Percentiles rank a stretch among this genome's conserved stretches.
phyloP scores from a whole-genome alignment of 305 asterid genomes.

The Fraxinus dipetala region DNA sequence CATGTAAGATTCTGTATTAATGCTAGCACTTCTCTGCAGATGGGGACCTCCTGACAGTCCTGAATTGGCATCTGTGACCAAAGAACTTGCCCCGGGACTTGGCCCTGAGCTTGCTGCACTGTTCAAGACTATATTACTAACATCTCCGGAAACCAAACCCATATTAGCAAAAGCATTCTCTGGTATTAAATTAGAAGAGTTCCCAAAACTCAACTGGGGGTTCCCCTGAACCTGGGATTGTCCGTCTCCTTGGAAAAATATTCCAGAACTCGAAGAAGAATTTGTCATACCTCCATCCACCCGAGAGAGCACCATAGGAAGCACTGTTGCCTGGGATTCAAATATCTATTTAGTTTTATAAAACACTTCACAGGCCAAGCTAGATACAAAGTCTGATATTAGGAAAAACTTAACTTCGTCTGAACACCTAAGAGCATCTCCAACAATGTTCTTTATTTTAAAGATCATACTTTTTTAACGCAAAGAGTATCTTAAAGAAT shows the following conservation, averaged over 20 bases:
- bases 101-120: conserved; percentile 76
- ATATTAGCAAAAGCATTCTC: conserved; percentile 47
- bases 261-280: conserved; percentile 82
- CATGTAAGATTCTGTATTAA: conserved; percentile 77
- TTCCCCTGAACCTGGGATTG: conserved; percentile 60
- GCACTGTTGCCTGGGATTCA: conserved; percentile 47
- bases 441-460: neutral
- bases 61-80: conserved; percentile 94
- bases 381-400: conserved; percentile 15
- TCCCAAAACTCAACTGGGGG: conserved; percentile 62
- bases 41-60: conserved; percentile 86
- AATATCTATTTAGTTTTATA: conserved; percentile 40
- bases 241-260: conserved; percentile 75
- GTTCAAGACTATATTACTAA: conserved; percentile 56
- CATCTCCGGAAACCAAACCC: conserved; percentile 61
- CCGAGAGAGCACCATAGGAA: conserved; percentile 65
- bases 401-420: conserved; percentile 3
- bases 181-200: conserved; percentile 53
- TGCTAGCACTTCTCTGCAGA: conserved; percentile 87
- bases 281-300: conserved; percentile 72
- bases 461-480: neutral
- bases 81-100: conserved; percentile 89
- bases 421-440: neutral
- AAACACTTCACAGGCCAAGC: conserved; percentile 20
- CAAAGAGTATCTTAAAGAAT: neutral